Conservation (phyloP, 306 rosid species). For the Acacia confusa region DNA sequence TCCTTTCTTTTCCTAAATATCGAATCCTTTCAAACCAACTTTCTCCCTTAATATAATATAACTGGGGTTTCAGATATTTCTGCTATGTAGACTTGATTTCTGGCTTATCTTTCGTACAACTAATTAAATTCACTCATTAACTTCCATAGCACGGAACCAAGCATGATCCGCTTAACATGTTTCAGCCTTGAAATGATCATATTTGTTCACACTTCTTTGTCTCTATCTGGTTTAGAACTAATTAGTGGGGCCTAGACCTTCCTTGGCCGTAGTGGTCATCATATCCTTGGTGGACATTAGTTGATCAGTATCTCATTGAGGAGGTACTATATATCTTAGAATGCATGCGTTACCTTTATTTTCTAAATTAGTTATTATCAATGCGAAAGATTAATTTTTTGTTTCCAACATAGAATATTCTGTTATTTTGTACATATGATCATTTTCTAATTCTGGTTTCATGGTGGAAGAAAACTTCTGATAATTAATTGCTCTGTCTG, state of each 20-base stretch:
- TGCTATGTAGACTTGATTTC: not conserved
- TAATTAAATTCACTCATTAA: not conserved
- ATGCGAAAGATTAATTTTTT: not conserved
- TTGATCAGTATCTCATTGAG: not conserved
- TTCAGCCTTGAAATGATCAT: not conserved
- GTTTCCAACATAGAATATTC: not conserved
- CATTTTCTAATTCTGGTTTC: not conserved
- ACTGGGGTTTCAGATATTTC: not conserved
- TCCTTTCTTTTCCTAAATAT: not conserved
- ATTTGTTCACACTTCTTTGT: conserved; percentile 5
- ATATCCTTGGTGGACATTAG: conserved; percentile 5
- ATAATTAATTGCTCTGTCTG: not conserved
- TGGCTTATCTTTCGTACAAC: not conserved
- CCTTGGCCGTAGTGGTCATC: not conserved
- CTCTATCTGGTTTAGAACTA: not conserved
- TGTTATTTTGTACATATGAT: not conserved
- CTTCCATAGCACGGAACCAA: not conserved
- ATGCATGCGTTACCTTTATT: not conserved
- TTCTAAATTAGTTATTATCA: not conserved
- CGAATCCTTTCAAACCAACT: not conserved
- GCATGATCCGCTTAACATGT: not conserved
- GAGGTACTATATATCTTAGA: not conserved
- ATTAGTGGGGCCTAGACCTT: not conserved
- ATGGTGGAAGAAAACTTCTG: not conserved
- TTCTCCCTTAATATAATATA: not conserved